Evolutionary conservation across 305 asterid species (phyloP), one percentile per base, ranked within the genome.

Genomic region (Petunia hybrid): DNA sequence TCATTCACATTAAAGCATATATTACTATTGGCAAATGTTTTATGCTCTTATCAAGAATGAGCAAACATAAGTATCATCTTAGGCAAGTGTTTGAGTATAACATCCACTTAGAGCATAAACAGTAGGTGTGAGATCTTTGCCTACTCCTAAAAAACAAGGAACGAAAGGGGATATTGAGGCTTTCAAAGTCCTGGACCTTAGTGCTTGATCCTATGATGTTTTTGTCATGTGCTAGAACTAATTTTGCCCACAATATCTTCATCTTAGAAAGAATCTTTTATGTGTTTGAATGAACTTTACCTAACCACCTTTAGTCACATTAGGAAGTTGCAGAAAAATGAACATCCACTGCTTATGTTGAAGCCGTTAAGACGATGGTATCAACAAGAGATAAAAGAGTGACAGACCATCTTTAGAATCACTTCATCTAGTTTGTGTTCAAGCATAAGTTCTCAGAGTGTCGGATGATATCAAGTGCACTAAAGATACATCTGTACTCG

Each of bases 311-410:
- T 55, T n/a, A 55, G 60, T 13, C 6, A 1, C 31, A 56, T 14
- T 57, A 60, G 65, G 65, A 60, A 60, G 65, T 60, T 60, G 13
- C 65, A 60, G 65, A 60, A 60, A 22, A 16, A 60, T 22, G 12
- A 22, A 60, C 12, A 51, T 10, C 57, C 57, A 10, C 14, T 9
- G 57, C 57, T 0, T 51, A 51, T 51, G 14, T 51, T 51, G 3
- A 51, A 51, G n/a, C 57, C 57, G 12, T 51, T 10, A 51, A 51
- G 14, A 51, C 12, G 8, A 51, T 51, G 57, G 57, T 10, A 51
- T 2, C 57, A 51, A 8, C n/a, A 51, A 3, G 57, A 51, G 57
- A 51, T 51, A 51, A 51, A 51, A 51, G 57, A 51, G 57, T 10
- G 57, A 51, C n/a, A 51, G 12, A 51, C 57, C 12, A 9, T 10